Percentiles rank a stretch among this genome's conserved stretches.
phyloP scores from a whole-genome alignment of 768 basidiomycete genomes.

The Serendipita sp. region DNA sequence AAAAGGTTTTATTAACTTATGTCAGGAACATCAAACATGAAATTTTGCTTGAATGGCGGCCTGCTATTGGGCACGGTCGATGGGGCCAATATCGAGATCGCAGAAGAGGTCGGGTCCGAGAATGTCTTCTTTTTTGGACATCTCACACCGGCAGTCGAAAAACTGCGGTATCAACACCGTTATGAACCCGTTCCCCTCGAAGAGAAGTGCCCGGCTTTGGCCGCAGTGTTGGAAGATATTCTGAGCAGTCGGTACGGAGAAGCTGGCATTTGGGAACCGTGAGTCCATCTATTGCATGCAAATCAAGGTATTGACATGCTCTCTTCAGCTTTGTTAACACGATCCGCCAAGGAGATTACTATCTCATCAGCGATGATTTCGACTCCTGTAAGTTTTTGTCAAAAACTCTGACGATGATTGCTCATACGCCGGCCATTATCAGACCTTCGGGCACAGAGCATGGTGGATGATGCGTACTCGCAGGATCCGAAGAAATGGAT shows the following conservation, averaged over 20 bases:
- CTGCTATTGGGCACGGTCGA: conserved; percentile 61
- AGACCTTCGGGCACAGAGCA: conserved; percentile 67
- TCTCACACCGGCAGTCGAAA: conserved; percentile 74
- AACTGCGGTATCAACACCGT: conserved; percentile 67
- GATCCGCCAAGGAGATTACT: conserved; percentile 58
- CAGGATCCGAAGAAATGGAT: conserved; percentile 70
- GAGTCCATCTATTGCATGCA: conserved; percentile 19
- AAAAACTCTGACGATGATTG: not conserved
- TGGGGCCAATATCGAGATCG: conserved; percentile 94
- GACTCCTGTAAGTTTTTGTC: conserved; percentile 51
- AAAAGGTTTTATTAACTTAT: conserved; percentile 16
- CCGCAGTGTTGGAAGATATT: conserved; percentile 59
- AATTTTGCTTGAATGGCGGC: conserved; percentile 83
- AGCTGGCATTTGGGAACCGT: conserved; percentile 70
- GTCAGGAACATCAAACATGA: conserved; percentile 63
- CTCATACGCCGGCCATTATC: not conserved
- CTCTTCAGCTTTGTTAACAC: conserved; percentile 47
- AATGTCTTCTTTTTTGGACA: conserved; percentile 92
- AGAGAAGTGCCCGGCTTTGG: conserved; percentile 68
- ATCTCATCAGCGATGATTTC: conserved; percentile 83
- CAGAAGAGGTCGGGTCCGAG: conserved; percentile 83
- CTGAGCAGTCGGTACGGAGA: conserved; percentile 71
- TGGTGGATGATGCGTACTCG: conserved; percentile 80
- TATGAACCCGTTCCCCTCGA: conserved; percentile 72
- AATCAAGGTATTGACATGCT: conserved; percentile 8